A percentile compares a stretch with the other conserved stretches of the same genome.
Conservation (phyloP, 108 stramenopile genomes). For the Cyclostephanos invisitatus region DNA sequence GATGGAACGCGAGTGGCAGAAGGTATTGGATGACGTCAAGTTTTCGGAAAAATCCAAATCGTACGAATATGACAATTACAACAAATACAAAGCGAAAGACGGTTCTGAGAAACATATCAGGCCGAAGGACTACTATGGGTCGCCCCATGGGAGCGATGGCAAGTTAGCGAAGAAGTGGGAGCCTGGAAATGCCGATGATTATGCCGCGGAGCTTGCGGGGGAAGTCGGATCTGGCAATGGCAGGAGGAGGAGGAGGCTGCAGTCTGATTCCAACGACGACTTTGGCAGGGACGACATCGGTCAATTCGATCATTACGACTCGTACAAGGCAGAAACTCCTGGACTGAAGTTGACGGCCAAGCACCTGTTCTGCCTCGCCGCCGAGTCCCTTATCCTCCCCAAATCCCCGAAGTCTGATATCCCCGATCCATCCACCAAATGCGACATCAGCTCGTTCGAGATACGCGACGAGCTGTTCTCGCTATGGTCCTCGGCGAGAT, state of each 20-base stretch:
- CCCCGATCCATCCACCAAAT: constrained; percentile 32
- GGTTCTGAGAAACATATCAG: background rate
- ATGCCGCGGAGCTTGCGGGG: constrained; percentile 34
- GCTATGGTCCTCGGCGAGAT: constrained; percentile 71
- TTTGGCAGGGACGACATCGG: constrained; percentile 13
- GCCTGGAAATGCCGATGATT: constrained; percentile 28
- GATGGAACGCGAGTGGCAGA: constrained; percentile 46
- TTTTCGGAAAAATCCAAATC: constrained; percentile 6
- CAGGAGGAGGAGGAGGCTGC: constrained; percentile 7
- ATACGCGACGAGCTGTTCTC: constrained; percentile 61
- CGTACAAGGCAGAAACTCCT: background rate
- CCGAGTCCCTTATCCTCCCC: constrained; percentile 48
- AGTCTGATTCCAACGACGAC: background rate
- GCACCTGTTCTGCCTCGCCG: constrained; percentile 78
- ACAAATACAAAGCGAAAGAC: constrained; percentile 19
- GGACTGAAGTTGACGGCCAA: constrained; percentile 49
- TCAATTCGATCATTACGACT: constrained; percentile 6
- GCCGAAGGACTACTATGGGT: background rate
- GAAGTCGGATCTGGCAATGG: constrained; percentile 7
- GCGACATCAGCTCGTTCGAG: constrained; percentile 38
- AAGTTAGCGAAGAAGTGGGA: constrained; percentile 11
- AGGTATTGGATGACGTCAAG: constrained; percentile 23
- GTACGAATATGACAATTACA: constrained; percentile 9
- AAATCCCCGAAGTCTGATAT: constrained; percentile 33
- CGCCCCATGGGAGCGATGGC: background rate